These are phyloP conservation scores for Didymella pomorum DNA, from an alignment of 2,329 filamentous ascomycete genomes.

Conservation along the genomic window DNA sequence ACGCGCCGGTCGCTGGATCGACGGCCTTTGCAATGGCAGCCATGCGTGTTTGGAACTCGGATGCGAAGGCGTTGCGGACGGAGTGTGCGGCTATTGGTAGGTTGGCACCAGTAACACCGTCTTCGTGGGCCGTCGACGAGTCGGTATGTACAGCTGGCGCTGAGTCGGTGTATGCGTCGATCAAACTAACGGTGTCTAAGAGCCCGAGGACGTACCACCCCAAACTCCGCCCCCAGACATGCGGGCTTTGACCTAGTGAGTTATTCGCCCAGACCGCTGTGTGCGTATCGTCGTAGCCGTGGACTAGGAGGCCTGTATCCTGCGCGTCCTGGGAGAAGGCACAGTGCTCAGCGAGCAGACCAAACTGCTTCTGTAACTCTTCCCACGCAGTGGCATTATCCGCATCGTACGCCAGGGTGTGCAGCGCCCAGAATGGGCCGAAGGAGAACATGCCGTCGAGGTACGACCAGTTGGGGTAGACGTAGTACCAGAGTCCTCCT, in stretches of 20 bases:
- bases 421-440: conserved; percentile 53
- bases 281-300: conserved; percentile 63
- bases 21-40: conserved; percentile 27
- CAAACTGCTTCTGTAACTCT: conserved; percentile 30
- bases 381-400: conserved; percentile 21
- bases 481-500: conserved; percentile 49
- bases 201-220: conserved; percentile 65
- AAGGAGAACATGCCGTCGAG: conserved; percentile 63
- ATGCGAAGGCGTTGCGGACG: neutral
- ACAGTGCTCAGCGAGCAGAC: conserved; percentile 57
- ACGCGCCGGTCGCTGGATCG: conserved; percentile 53
- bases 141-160: too few species aligned
- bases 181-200: conserved; percentile 56
- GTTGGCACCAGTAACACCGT: too few species aligned
- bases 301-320: conserved; percentile 54
- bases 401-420: conserved; percentile 19
- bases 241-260: conserved; percentile 59
- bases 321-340: neutral
- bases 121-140: too few species aligned
- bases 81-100: neutral
- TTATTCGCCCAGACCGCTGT: conserved; percentile 62
- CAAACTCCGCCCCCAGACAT: conserved; percentile 63
- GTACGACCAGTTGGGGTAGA: conserved; percentile 62
- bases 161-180: neutral
- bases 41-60: neutral